phyloP scores from a whole-genome alignment of 345 rosid genomes.

The Lumnitzera racemosa region DNA sequence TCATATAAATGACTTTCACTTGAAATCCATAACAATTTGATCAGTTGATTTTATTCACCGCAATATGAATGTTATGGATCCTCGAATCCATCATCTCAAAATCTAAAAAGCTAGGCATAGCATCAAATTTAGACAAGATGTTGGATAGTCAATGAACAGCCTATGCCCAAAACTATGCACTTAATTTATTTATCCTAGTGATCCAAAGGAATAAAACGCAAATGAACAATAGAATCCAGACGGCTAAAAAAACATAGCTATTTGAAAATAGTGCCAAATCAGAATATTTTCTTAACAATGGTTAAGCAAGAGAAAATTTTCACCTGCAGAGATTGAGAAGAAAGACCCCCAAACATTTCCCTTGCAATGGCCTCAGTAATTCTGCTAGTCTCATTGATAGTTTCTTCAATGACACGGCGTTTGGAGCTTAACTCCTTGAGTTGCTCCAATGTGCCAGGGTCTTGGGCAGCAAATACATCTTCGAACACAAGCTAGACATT shows the following conservation, averaged over 20 bases:
- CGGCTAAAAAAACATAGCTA: no score
- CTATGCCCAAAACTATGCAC: no score
- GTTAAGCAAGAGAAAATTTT: background rate
- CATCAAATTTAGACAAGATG: no score
- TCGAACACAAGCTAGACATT: slow-evolving; percentile 50
- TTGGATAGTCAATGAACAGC: no score
- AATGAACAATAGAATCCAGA: no score
- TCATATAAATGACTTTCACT: background rate
- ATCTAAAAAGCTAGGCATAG: no score
- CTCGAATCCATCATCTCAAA: no score
- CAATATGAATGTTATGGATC: background rate
- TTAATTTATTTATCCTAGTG: no score
- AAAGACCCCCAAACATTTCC: slow-evolving; percentile 63
- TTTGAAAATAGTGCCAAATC: no score
- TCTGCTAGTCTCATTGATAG: slow-evolving; percentile 52
- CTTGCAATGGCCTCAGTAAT: slow-evolving; percentile 56
- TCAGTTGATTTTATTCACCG: slow-evolving; percentile 2
- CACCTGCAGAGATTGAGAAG: slow-evolving; percentile 54
- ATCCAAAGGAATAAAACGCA: no score
- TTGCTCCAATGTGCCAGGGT: slow-evolving; percentile 49
- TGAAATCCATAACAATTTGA: background rate
- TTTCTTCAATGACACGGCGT: slow-evolving; percentile 54
- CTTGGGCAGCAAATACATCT: slow-evolving; percentile 35
- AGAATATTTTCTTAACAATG: background rate
- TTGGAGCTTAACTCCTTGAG: slow-evolving; percentile 54